Evolutionary conservation across 2,329 filamentous ascomycete species (phyloP), one percentile per base, ranked within the genome.

Genomic region (Aspergillus vadensis): DNA sequence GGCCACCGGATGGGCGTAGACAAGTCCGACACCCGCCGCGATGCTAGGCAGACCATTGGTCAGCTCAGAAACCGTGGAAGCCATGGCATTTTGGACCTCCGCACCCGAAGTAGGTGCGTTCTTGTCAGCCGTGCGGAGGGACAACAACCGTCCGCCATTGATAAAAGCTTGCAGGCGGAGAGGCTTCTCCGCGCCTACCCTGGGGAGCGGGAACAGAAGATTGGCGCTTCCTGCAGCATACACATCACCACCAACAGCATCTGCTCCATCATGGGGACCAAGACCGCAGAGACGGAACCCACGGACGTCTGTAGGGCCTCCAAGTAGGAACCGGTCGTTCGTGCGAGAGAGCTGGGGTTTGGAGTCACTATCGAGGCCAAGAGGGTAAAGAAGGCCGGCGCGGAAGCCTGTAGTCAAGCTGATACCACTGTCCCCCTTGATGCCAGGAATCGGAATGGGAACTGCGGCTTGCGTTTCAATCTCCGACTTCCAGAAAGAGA

Each of bases 281-380:
- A 99, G 83, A 1, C 95, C 95, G 19, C 89, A 91, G 21, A 96
- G 85, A 61, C 92, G 88, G 83, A 99, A 99, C 2, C 95, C 95
- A 58, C 95, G 91, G 14, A 99, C 91, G 72, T 97, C 94, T 3
- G 92, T 97, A 3, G 95, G 94, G 0, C 95, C 95, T 47, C 95
- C 95, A 32, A 99, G 90, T 71, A 92, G 88, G 80, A 99, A 99
- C 48, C 95, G 91, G 76, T 99, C 95, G 73, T 96, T 97, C 70
- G 98, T 85, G 30, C 91, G 87, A 66, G 91, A 96, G 4, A 89
- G 86, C 23, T 84, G 81, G 0, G 88, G 84, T 19, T 80, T 79
- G 70, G 55, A 82, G 53, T 67, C 72, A 47, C 79, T 80, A 6
- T 86, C 86, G 7, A 90, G 79, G 1, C 91, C 84, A 15, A 99